These are phyloP conservation scores for Neofusicoccum ribis DNA, from an alignment of 2,329 filamentous ascomycete species.

Conservation along the genomic window DNA sequence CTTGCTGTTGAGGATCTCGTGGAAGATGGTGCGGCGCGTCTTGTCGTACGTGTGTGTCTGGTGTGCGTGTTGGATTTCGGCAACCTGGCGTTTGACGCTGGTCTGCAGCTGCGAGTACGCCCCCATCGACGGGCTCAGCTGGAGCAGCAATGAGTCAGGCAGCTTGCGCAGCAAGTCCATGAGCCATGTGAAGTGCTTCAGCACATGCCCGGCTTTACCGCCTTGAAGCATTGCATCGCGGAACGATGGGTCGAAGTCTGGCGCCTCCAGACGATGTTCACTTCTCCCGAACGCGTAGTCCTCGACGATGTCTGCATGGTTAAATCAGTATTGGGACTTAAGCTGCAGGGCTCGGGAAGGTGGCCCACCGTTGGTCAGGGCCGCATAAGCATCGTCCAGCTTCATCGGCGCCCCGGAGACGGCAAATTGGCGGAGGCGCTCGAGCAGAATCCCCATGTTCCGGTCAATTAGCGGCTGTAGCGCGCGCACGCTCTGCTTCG, in stretches of 20 bases:
- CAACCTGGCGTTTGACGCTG: neutral
- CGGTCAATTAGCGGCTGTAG: constrained; percentile 18
- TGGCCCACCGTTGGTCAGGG: constrained; percentile 26
- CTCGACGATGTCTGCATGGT: constrained; percentile 40
- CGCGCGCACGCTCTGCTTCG: constrained; percentile 5
- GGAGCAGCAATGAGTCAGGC: constrained; percentile 17
- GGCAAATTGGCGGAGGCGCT: constrained; percentile 5
- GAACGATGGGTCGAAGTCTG: constrained; percentile 29
- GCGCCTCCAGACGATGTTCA: constrained; percentile 33
- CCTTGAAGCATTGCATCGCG: constrained; percentile 29
- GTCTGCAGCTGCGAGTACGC: neutral
- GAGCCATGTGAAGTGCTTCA: constrained; percentile 31
- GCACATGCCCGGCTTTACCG: constrained; percentile 28
- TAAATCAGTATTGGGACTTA: too few relatives aligned
- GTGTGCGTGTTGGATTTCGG: neutral
- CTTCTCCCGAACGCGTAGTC: constrained; percentile 41
- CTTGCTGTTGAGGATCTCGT: constrained; percentile 20
- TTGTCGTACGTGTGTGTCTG: neutral
- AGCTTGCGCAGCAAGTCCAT: constrained; percentile 7
- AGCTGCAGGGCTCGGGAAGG: constrained; percentile 29
- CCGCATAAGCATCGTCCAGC: constrained; percentile 1
- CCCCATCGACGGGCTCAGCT: neutral
- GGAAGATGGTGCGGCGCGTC: constrained; percentile 17
- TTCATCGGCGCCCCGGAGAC: constrained; percentile 2
- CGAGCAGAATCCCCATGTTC: constrained; percentile 6